Evolutionary conservation across 2,329 filamentous ascomycete species (phyloP).

Genomic region (Lasiodiplodia gonubiensis): DNA sequence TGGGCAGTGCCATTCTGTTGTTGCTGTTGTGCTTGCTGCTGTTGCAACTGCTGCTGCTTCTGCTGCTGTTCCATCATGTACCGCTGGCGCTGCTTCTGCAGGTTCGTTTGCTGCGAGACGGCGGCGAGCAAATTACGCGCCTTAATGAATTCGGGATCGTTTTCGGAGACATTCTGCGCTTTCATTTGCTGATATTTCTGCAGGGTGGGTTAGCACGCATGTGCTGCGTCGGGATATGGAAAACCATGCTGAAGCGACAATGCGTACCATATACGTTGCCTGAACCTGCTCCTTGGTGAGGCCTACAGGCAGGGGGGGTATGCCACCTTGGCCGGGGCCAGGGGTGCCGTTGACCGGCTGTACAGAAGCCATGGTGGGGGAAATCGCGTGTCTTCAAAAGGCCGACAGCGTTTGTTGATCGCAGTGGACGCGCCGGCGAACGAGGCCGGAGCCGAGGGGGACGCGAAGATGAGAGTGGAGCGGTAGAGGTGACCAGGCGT

Average conservation of each 20-base stretch:
- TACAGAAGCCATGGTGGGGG: slow-evolving; percentile 73
- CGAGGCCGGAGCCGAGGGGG: slow-evolving; percentile 9
- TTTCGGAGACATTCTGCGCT: slow-evolving; percentile 76
- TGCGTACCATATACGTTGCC: slow-evolving; percentile 70
- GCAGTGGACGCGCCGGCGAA: slow-evolving; percentile 21
- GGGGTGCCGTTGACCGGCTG: slow-evolving; percentile 70
- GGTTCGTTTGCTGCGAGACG: slow-evolving; percentile 69
- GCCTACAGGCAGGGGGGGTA: slow-evolving; percentile 66
- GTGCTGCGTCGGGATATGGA: slow-evolving; percentile 14
- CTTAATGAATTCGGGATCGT: slow-evolving; percentile 87
- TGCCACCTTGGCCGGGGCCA: slow-evolving; percentile 56
- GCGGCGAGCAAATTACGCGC: slow-evolving; percentile 74
- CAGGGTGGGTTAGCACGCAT: slow-evolving; percentile 44
- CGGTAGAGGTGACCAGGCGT: slow-evolving; percentile 7
- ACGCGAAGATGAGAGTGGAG: slow-evolving; percentile 16
- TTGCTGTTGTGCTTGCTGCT: slow-evolving; percentile 53
- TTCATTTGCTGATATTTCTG: slow-evolving; percentile 93
- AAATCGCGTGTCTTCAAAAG: slow-evolving; percentile 14
- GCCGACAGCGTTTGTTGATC: slow-evolving; percentile 14
- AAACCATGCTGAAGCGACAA: slow-evolving; percentile 16
- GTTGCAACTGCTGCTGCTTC: slow-evolving; percentile 54
- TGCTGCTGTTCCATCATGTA: slow-evolving; percentile 55
- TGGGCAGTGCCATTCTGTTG: slow-evolving; percentile 52
- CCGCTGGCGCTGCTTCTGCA: slow-evolving; percentile 52
- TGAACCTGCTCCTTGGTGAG: slow-evolving; percentile 79